Base-by-base conservation (phyloP, 768 basidiomycete genomes). In the Russula griseocarnosa region DNA sequence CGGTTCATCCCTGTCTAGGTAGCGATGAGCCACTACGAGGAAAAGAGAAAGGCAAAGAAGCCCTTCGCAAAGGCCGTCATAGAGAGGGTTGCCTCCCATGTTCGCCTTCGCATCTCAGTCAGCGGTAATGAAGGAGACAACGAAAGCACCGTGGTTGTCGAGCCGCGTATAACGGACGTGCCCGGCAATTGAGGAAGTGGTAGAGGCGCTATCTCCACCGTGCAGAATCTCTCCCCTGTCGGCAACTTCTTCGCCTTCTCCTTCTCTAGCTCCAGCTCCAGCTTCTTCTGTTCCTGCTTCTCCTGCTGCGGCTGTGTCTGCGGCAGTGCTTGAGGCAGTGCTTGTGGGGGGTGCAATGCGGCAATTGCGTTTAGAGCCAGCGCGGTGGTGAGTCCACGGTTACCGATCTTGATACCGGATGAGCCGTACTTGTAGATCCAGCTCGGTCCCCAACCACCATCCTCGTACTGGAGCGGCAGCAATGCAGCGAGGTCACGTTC, bases 381-480 rank as follows among this genome's bases (percentile, higher is more conserved):
- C 1, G 82, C 82, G 26, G 83, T 84, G 3, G 79, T 79, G 24
- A 84, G 72, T 0, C 84, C 83, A 7, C 80, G 77, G 70, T 85
- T 85, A 14, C 82, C 80, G 32, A 85, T 81, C 55, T 72, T 75
- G 55, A 82, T 71, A 0, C 77, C 79, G 0, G 80, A 77, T 0
- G 76, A 75, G 5, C 81, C 82, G 61, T 81, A 83, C 70, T 79
- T 81, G 74, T 83, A 86, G 22, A 85, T 74, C 82, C 82, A 84
- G 1, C 84, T 79, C 10, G 74, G 74, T 26, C 76, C 78, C 81
- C 82, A 86, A 4, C 81, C 79, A 20, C 84, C 84, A 66, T 85
- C 83, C 62, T 80, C 79, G 60, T 74, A 74, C 66, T 85, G 84
- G 62, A 82, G 69, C 5, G 76, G 70, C 3, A 81, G 75, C 9